Evolutionary conservation across 805 yeast species (phyloP).

Genomic region (Kodamaea kaohsiungensis): DNA sequence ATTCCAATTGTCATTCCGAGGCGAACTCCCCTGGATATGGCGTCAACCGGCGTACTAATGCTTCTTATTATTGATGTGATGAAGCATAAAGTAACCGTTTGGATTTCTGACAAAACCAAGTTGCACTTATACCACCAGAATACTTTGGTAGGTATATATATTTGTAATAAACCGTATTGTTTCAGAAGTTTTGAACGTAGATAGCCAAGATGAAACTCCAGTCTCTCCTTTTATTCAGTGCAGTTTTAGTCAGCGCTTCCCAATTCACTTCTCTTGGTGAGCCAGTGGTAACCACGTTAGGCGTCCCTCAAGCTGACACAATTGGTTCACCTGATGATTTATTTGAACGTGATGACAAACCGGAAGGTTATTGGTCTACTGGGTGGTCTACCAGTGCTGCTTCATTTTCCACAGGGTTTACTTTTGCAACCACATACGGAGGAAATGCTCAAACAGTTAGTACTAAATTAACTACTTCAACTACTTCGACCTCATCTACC

Average conservation of each 20-base stretch:
- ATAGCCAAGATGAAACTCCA: background rate
- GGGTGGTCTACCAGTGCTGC: background rate
- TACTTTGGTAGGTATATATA: background rate
- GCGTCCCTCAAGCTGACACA: background rate
- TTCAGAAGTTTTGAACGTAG: background rate
- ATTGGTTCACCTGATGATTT: background rate
- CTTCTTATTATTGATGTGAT: background rate
- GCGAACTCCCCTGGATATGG: background rate
- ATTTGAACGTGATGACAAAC: background rate
- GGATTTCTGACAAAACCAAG: background rate
- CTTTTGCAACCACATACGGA: background rate
- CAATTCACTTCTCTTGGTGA: background rate
- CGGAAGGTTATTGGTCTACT: background rate
- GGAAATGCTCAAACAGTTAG: background rate
- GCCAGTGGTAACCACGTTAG: background rate
- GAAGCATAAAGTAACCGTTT: background rate
- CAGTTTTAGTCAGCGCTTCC: background rate
- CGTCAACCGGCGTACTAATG: background rate
- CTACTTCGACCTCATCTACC: background rate
- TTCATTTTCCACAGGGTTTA: background rate
- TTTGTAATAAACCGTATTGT: background rate
- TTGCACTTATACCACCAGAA: background rate
- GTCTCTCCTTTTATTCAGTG: background rate
- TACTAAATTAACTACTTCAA: background rate
- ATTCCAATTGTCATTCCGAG: background rate